Evolutionary conservation across 768 basidiomycete genomes (phyloP), one percentile per base, ranked within the genome.

Genomic region (Serendipita indica): DNA sequence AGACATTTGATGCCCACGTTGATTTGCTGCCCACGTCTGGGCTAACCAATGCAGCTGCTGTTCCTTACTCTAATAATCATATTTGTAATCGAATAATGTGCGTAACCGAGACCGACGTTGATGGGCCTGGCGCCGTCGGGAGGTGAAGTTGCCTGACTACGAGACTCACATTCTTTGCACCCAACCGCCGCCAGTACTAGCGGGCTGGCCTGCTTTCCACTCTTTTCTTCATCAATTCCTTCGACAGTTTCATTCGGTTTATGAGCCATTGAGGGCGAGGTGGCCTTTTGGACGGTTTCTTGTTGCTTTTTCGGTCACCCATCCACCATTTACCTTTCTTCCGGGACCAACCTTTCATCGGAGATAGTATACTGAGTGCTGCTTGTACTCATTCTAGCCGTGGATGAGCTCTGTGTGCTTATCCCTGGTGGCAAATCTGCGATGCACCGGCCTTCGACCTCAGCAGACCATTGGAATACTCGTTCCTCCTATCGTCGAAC

Each of bases 351-450:
- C 35, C 35, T 37, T n/a, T n/a, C 35, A 10, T 37, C n/a, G 12
- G 12, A 18, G 35, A 39, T 18, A 12, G 18, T n/a, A 12, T 39
- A 37, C 1, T 39, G 35, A 39, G 13, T 39, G 35, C 13, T 1
- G 35, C 13, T 13, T 39, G 18, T 39, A 43, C 61, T 1, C 61
- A 62, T 16, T 59, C 49, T 27, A 16, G 54, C 34, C 34, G 67
- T 72, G 71, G 69, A 77, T 76, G 76, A 73, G 69, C 71, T 74
- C 76, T 60, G 71, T 80, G 65, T 89, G 86, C 70, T 72, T 89
- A 62, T 88, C 87, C 30, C 71, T 78, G 34, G 78, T 81, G 60
- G 70, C 83, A 37, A 84, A 80, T 62, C 78, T 89, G 62, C 86
- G 86, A 61, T 89, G 86, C 67, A 69, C 77, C 62, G 73, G 75